Base-by-base conservation (phyloP, 2,329 filamentous ascomycete genomes). In the Colletotrichum graminicola region DNA sequence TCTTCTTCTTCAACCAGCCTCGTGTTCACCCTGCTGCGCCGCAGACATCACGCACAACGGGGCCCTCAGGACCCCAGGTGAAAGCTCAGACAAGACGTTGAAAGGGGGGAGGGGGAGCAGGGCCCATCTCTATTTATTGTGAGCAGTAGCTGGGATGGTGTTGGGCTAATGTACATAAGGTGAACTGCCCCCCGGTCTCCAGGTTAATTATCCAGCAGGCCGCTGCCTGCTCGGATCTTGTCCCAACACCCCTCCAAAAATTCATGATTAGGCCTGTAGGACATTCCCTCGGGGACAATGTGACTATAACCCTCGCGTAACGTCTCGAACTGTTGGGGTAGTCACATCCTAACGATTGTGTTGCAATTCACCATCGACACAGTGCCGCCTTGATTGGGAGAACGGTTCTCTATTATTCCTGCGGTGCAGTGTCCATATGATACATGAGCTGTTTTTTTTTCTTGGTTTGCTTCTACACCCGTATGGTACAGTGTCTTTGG, bases 401-500 rank as follows among this genome's bases (percentile, higher is more conserved):
- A 41, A 29, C 57, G 51, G n/a, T 60, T 54, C 52, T 55, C 54
- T 69, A 69, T 69, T 69, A 60, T 39, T 52, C n/a, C 52, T 12
- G 26, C 29, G 26, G 34, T 45, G 62, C 62, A 41, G 62, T 59
- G 23, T 62, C 45, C 65, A 47, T 36, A 54, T 39, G 66, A 36
- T 62, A 55, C 51, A 47, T 45, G 41, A 45, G 32, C 43, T 23
- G 34, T 51, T 68, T 63, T 23, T 29, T 26, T 23, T 52, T 2
- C 5, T 18, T 52, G 49, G 16, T 8, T 23, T 41, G 16, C 23
- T 60, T 26, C 39, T 41, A 32, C 59, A 43, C 39, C 36, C 59
- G 62, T 72, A 72, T 63, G 55, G 47, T 69, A 72, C 69, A 72
- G 39, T 69, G n/a, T 47, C 29, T 39, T 60, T 60, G 21, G 18